Conservation (phyloP, 1,284 basidiomycete genomes). For the Athelia sp. region DNA sequence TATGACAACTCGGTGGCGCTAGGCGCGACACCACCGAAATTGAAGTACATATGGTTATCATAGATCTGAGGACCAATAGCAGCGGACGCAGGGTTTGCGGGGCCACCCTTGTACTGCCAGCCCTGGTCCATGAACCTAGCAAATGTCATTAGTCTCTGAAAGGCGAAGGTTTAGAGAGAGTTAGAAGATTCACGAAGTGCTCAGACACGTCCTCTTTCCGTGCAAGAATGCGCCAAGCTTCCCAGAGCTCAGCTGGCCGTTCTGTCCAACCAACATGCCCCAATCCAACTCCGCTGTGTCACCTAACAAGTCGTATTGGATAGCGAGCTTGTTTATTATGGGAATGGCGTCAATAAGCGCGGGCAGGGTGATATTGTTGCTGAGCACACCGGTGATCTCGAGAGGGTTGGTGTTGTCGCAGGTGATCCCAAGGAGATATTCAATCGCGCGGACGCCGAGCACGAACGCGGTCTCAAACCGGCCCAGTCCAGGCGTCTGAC, state of each 20-base stretch:
- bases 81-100: slow-evolving; percentile 64
- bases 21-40: not conserved
- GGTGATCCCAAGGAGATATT: slow-evolving; percentile 52
- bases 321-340: not conserved
- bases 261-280: not conserved
- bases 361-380: not conserved
- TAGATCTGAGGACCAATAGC: slow-evolving; percentile 67
- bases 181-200: too few relatives aligned
- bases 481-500: slow-evolving; percentile 60
- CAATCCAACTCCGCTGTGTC: not conserved
- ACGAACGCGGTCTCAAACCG: slow-evolving; percentile 75
- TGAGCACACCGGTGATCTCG: not conserved
- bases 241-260: too few relatives aligned
- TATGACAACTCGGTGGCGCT: not conserved
- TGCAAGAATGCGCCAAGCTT: too few relatives aligned
- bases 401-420: not conserved
- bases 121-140: slow-evolving; percentile 73
- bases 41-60: slow-evolving; percentile 58
- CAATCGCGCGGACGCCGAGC: slow-evolving; percentile 57
- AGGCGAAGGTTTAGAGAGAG: too few relatives aligned
- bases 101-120: slow-evolving; percentile 68
- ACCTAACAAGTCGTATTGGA: too few relatives aligned
- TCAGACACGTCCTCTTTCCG: too few relatives aligned
- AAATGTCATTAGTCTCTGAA: too few relatives aligned
- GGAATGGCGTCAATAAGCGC: not conserved